These are phyloP conservation scores for Apiospora arundinis DNA, from an alignment of 2,329 filamentous ascomycete genomes.

Conservation along the genomic window DNA sequence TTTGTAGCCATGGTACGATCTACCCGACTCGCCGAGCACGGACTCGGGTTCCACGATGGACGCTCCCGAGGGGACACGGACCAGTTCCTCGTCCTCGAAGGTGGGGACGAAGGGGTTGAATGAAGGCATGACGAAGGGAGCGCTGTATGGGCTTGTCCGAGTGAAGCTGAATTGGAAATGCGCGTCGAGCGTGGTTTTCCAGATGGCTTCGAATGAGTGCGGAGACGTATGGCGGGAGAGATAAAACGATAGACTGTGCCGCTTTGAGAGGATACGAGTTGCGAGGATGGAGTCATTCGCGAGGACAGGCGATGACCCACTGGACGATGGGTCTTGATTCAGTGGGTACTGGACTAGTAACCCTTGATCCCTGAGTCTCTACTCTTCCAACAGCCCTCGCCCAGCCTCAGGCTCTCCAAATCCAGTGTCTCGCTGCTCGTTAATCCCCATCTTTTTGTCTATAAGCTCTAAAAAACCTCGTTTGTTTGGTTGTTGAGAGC, in stretches of 20 bases:
- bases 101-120: neutral
- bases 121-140: neutral
- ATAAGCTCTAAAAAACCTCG: neutral
- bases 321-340: too few relatives aligned
- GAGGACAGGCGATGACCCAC: too few relatives aligned
- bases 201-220: too few relatives aligned
- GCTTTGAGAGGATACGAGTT: too few relatives aligned
- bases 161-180: too few relatives aligned
- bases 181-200: too few relatives aligned
- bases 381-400: neutral
- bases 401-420: neutral
- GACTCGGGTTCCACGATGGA: slow-evolving; percentile 18
- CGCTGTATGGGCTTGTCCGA: too few relatives aligned
- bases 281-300: too few relatives aligned
- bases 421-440: neutral
- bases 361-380: too few relatives aligned
- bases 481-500: neutral
- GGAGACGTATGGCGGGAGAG: too few relatives aligned
- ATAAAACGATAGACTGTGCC: too few relatives aligned
- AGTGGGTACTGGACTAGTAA: neutral
- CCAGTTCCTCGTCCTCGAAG: neutral
- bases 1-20: slow-evolving; percentile 8
- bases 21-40: neutral
- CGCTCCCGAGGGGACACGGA: neutral
- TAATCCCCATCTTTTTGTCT: neutral